Evolutionary conservation across 1,284 basidiomycete species (phyloP).

Genomic region (Ceratobasidium sp.): DNA sequence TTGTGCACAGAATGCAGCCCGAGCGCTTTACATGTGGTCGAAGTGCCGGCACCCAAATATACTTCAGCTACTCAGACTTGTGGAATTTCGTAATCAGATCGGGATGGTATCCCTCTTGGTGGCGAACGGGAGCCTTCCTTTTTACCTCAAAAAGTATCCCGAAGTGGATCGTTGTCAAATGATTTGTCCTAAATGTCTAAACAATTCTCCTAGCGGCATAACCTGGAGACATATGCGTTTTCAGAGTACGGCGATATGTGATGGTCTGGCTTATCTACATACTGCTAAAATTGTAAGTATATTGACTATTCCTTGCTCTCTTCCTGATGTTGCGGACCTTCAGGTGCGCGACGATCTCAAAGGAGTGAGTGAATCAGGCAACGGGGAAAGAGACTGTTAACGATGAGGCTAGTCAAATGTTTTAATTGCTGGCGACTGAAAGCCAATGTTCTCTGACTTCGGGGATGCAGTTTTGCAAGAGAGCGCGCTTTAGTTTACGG

Average conservation of each 20-base stretch:
- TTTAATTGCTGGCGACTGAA: no score
- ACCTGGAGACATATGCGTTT: neutral
- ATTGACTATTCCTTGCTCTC: neutral
- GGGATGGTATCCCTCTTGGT: neutral
- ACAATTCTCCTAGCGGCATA: neutral
- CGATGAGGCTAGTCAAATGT: no score
- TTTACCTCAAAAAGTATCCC: neutral
- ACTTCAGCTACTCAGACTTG: neutral
- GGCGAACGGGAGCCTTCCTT: neutral
- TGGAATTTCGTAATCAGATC: neutral
- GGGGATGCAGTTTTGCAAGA: no score
- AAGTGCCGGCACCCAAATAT: neutral
- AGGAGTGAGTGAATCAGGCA: neutral
- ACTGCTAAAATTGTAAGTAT: neutral
- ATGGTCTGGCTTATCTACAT: neutral
- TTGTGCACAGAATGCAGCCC: neutral
- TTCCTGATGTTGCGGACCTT: neutral
- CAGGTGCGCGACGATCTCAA: neutral
- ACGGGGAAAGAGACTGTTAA: no score
- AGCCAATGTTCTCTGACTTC: no score
- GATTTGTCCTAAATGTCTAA: neutral
- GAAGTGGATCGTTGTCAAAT: conserved; percentile 7
- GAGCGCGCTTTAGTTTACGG: no score
- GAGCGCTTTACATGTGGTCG: neutral
- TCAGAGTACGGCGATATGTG: neutral